Base-by-base conservation (phyloP, 306 rosid genomes). In the Fragaria nilgerrensis region DNA sequence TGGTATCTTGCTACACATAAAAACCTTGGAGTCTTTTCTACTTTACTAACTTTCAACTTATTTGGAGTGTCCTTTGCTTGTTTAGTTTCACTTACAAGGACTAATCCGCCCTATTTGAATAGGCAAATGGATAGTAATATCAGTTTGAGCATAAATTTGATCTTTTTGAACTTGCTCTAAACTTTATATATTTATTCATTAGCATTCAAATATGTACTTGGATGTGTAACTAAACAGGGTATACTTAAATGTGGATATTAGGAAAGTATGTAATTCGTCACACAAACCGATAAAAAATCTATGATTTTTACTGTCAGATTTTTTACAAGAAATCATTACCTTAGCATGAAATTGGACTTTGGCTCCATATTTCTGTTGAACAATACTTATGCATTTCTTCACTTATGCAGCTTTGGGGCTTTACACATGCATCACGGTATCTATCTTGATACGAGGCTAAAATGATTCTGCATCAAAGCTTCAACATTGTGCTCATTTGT, bases 331-430 rank as follows among this genome's bases (percentile, higher is more conserved):
- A 55, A 9, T 55, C 27, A 55, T 20, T 20, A 67, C 41, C 29
- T 39, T 39, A 20, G 49, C 72, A 39, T 23, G 19, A 39, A 67
- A 66, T 20, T 36, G 10, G 43, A 36, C 70, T 17, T 34, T 45
- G n/a, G 23, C 74, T 70, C 43, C 61, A 47, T 59, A 11, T 59
- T 25, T 59, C 37, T 62, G 7, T 62, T 56, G 62, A 23, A 23
- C 9, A 4, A 0, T 23, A 43, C 59, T 74, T 7, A 15, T 1
- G 11, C 48, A 5, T 72, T 23, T 25, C 15, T 76, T 71, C 4
- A 1, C 73, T 41, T 50, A 39, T 88, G 92, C 98, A 96, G 99
- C 84, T 96, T 68, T 96, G 99, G 99, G 98, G 99, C 74, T 96
- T 96, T 70, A 80, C 90, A n/a, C 99, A 95, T 82, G 84, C 88